Evolutionary conservation across 345 rosid genomes (phyloP).

Genomic region (Streptanthus diversifolius): DNA sequence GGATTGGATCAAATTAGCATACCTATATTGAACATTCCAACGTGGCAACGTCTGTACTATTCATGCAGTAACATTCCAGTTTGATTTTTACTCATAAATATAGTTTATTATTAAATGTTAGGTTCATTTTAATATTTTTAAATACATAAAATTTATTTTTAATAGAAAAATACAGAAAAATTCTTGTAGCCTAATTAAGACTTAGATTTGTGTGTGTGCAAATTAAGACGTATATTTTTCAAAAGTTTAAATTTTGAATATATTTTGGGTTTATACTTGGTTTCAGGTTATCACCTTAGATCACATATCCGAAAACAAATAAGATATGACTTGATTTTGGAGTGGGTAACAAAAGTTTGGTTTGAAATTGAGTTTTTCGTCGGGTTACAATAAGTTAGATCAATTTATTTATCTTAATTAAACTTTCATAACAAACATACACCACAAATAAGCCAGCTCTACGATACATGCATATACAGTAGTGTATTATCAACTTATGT

Average conservation of each 20-base stretch:
- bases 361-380: background rate
- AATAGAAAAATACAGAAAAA: too few relatives aligned
- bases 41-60: background rate
- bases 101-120: background rate
- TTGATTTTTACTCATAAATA: background rate
- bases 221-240: background rate
- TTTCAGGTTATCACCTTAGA: background rate
- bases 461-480: slow-evolving; percentile 1
- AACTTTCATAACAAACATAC: background rate
- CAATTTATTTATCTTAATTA: background rate
- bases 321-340: background rate
- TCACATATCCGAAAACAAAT: background rate
- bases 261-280: background rate
- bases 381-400: background rate
- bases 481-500: background rate
- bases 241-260: background rate
- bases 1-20: background rate
- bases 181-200: background rate
- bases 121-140: too few relatives aligned
- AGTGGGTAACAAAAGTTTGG: background rate
- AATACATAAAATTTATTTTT: background rate
- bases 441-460: background rate
- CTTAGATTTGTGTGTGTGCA: background rate
- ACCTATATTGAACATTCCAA: background rate
- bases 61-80: background rate